A percentile compares a stretch with the other conserved stretches of the same genome.
Conservation (phyloP, 23 red algal genomes). For the Gracilaria gracilis region DNA sequence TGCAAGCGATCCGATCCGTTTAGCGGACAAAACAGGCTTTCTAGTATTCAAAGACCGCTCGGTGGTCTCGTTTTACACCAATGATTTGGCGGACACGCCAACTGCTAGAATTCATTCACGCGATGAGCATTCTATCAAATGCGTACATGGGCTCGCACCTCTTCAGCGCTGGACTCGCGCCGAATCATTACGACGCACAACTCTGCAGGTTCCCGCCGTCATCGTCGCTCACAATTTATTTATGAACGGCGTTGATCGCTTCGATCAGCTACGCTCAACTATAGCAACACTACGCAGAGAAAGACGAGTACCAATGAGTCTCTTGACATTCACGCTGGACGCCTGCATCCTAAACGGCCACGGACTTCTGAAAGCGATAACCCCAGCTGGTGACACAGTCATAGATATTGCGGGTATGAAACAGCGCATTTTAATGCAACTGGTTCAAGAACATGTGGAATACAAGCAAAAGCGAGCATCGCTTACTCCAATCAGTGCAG, state of each 20-base stretch:
- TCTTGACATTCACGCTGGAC: background rate
- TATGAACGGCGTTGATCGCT: conserved; percentile 9
- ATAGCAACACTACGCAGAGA: background rate
- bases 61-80: conserved; percentile 5
- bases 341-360: background rate
- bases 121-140: background rate
- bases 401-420: background rate
- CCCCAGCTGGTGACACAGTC: background rate
- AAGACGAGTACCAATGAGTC: background rate
- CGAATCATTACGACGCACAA: background rate
- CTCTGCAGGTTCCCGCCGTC: background rate
- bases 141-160: no score
- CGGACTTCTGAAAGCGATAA: background rate
- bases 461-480: background rate
- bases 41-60: conserved; percentile 5
- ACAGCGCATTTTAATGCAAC: background rate
- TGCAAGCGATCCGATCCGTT: background rate
- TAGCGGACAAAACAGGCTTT: background rate
- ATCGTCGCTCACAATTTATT: background rate
- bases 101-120: background rate
- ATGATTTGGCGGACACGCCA: background rate
- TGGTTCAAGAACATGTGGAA: background rate
- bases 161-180: background rate
- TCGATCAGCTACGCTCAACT: background rate
- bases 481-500: no score